These are phyloP conservation scores for Apiotrichum mycotoxinovorans DNA, from an alignment of 1,284 basidiomycete species.

Conservation along the genomic window DNA sequence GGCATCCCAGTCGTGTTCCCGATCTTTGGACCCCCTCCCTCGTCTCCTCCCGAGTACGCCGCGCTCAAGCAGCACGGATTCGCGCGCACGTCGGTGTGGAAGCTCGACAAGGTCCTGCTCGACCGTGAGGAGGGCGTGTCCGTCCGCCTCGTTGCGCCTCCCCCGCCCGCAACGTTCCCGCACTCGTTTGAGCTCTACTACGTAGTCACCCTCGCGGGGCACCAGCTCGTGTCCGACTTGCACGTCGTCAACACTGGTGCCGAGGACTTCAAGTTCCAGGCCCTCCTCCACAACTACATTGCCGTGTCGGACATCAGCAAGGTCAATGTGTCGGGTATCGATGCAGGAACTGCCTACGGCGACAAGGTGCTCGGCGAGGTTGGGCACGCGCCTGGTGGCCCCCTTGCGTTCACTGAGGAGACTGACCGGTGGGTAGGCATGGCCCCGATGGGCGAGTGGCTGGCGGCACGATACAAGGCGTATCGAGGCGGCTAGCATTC, in stretches of 20 bases:
- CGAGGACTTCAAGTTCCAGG: conserved; percentile 69
- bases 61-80: conserved; percentile 78
- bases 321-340: conserved; percentile 39
- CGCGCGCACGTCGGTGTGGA: conserved; percentile 70
- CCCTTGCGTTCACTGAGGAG: conserved; percentile 32
- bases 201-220: conserved; percentile 69
- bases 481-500: no score
- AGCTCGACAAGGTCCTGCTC: conserved; percentile 61
- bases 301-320: conserved; percentile 59
- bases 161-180: conserved; percentile 60
- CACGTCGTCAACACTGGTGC: conserved; percentile 64
- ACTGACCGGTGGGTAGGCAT: conserved; percentile 36
- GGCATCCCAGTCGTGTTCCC: conserved; percentile 81
- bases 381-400: conserved; percentile 32
- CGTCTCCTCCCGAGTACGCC: conserved; percentile 55
- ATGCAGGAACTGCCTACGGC: conserved; percentile 60
- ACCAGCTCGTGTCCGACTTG: conserved; percentile 71
- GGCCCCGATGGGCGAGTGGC: neutral
- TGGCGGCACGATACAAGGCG: no score
- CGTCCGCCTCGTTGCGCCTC: conserved; percentile 62
- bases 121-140: conserved; percentile 69
- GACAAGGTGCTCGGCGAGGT: conserved; percentile 60
- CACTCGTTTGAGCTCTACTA: conserved; percentile 67
- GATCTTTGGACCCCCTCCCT: conserved; percentile 70
- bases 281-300: conserved; percentile 80